A percentile compares a stretch with the other conserved stretches of the same genome.
Conservation (phyloP, 148 eudicot genomes). For the Cornus suecica region DNA sequence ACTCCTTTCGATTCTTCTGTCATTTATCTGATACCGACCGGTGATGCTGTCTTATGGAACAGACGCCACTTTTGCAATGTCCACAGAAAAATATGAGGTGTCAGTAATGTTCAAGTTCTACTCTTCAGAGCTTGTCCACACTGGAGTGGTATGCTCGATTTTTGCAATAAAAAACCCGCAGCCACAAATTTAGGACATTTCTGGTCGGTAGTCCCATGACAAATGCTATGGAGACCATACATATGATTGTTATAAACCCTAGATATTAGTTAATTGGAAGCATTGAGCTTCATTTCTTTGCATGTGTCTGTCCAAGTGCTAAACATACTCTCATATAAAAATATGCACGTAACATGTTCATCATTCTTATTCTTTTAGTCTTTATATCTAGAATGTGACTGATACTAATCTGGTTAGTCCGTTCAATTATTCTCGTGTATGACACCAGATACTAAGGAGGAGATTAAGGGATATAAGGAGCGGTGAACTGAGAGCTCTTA, state of each 20-base stretch:
- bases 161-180: neutral
- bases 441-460: constrained; percentile 77
- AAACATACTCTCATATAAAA: neutral
- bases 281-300: neutral
- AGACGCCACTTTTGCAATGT: neutral
- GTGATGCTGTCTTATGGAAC: neutral
- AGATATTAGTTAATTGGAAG: neutral
- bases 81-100: neutral
- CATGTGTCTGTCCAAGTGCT: neutral
- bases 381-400: neutral
- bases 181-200: neutral
- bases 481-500: constrained; percentile 82
- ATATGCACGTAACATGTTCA: neutral
- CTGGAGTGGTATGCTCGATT: neutral
- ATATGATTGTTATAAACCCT: neutral
- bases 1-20: neutral
- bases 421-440: constrained; percentile 12
- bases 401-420: constrained; percentile 12
- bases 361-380: neutral
- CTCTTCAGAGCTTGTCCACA: neutral
- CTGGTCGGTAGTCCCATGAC: neutral
- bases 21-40: neutral
- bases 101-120: neutral
- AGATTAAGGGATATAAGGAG: constrained; percentile 76
- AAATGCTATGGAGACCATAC: neutral